These are phyloP conservation scores for Coemansia linderi DNA, from an alignment of 371 early-diverging fungal genomes.

Conservation along the genomic window DNA sequence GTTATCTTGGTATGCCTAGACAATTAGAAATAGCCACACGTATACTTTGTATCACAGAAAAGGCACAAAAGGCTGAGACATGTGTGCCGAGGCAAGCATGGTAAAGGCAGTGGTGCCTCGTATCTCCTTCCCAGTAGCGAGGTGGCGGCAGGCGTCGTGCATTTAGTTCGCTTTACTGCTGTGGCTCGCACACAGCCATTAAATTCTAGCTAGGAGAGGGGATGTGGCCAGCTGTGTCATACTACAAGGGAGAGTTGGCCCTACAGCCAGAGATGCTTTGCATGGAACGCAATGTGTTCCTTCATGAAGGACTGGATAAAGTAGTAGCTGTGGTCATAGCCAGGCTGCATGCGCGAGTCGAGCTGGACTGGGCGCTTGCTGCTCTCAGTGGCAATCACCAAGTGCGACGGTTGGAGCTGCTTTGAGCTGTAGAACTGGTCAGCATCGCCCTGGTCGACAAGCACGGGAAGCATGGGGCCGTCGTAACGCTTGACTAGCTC, in stretches of 20 bases:
- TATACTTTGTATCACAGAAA: background rate
- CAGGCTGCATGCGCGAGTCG: slow-evolving; percentile 70
- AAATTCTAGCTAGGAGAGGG: too few species aligned
- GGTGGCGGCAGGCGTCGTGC: background rate
- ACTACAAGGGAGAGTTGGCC: background rate
- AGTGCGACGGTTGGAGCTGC: slow-evolving; percentile 64
- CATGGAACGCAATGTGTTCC: slow-evolving; percentile 79
- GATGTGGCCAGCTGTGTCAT: background rate
- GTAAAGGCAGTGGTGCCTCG: background rate
- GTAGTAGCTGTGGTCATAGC: slow-evolving; percentile 85
- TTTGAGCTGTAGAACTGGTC: slow-evolving; percentile 69
- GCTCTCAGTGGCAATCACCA: slow-evolving; percentile 58
- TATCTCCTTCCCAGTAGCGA: background rate
- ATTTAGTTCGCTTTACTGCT: slow-evolving; percentile 6
- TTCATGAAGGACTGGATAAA: slow-evolving; percentile 79
- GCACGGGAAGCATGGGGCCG: slow-evolving; percentile 36
- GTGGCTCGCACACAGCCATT: background rate
- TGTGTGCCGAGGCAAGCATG: background rate
- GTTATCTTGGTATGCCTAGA: background rate
- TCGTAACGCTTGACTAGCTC: slow-evolving; percentile 61
- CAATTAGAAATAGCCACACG: background rate
- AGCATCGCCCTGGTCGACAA: slow-evolving; percentile 63
- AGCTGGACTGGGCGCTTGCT: slow-evolving; percentile 56
- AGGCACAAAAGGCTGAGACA: background rate
- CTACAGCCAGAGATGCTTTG: slow-evolving; percentile 53